Evolutionary conservation across 2,329 filamentous ascomycete species (phyloP), one percentile per base, ranked within the genome.

Genomic region (Lecanosticta acicola): DNA sequence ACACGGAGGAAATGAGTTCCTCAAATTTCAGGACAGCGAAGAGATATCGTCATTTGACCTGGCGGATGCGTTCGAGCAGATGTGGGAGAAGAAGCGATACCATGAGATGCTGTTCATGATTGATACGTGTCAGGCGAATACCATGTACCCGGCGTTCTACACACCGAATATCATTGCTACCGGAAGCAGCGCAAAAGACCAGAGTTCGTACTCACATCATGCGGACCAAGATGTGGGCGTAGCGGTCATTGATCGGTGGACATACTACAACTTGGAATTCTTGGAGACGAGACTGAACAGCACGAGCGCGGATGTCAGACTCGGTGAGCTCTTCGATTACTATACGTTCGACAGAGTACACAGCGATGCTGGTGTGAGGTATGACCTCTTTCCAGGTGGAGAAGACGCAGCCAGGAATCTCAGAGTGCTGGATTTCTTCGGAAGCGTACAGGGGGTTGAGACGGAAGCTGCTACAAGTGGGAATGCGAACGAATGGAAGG

Each of bases 11-110:
- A 95, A 97, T 65, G 90, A 96, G 70, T 98, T 98, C 60, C 71
- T 98, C 48, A 98, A 98, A 67, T 98, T 98, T 62, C 93, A 98
- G 68, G 93, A 98, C 59, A 87, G 89, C 4, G 93, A 98, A 67
- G 93, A 98, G 70, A 97, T 98, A 56, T 90, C 88, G 45, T 89
- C 89, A 0, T 96, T 94, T 66, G 93, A 98, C 70, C 73, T 98
- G 46, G 93, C 94, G 3, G 88, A 98, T 68, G 93, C 93, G 0
- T 97, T 98, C 66, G 89, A 94, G 69, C 91, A 98, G 74, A 98
- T 98, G 93, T 96, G 90, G 87, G 93, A 98, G 77, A 98, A 98
- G 81, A 94, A 94, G 73, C 84, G 93, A 74, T 98, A 97, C 69
- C 87, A 97, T 66, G 93, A 98, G 69, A 83, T 98, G 58, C 80